Base-by-base conservation (phyloP, 2,329 filamentous ascomycete species). In the Dactylella cylindrospora region DNA sequence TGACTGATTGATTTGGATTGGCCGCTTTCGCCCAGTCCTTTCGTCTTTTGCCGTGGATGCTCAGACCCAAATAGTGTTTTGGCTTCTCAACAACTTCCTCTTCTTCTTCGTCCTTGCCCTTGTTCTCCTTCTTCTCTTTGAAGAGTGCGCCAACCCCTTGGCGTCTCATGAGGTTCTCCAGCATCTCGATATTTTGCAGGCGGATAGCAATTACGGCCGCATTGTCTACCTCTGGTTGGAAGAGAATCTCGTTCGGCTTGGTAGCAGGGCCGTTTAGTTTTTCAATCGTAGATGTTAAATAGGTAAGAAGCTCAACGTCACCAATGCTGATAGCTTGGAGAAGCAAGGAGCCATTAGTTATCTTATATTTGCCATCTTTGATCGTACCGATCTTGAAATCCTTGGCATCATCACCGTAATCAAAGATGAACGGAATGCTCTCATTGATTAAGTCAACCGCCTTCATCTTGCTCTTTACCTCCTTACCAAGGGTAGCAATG, bases 51-150 rank as follows among this genome's bases (percentile, higher is more conserved):
- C 88, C 87, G 65, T 86, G 83, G 1, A 94, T 84, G 1, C 82
- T 84, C 23, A 91, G 72, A 0, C 88, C 88, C 71, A 87, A 85
- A 69, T 94, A 94, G 71, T 81, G 87, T 13, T 79, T 79, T 0
- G 86, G 81, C 70, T 84, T 86, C 65, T 80, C 75, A 47, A 80
- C 76, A 41, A 84, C 71, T 67, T 84, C 78, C 78, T 84, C 53
- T 79, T 80, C 72, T 84, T 80, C 35, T 22, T 72, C 70, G 22
- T 73, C 71, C 3, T 73, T 70, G 4, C 73, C 67, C 29, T 75
- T 68, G n/a, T 70, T 20, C 33, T 71, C 67, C 12, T 36, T 66
- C 68, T 64, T 64, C 31, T 64, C 50, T 19, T 17, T 15, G 9
- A 50, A 33, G 8, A 65, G 64, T 8, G 51, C 55, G 5, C 67